Evolutionary conservation across 176 grass and related monocot species (phyloP), one percentile per base, ranked within the genome.

Genomic region (Puccinellia tenuiflora): DNA sequence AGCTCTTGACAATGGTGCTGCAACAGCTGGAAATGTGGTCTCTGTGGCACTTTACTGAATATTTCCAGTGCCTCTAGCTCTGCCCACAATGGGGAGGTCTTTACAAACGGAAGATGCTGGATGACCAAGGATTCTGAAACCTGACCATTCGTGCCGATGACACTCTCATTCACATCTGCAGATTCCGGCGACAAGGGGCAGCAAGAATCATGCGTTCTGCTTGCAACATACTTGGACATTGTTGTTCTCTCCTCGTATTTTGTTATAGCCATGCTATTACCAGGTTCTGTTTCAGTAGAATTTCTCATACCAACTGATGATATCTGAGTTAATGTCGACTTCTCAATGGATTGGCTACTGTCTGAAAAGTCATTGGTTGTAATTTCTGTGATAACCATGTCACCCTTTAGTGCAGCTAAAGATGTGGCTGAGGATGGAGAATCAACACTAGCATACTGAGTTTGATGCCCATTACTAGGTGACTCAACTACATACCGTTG

Each of bases 51-150:
- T 35, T 38, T 54, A 33, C 22, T 70, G 79, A 93, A 90, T 34
- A 93, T 68, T 43, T 93, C 85, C 85, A 90, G 83, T 66, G 83
- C 64, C 38, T 93, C 85, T 29, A 88, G 76, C 6, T 72, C 26
- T 80, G 85, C 66, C 92, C 92, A 94, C 24, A 91, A 4, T 11
- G 73, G 63, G 0, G 77, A 91, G 30, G 28, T 83, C 73, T 82
- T 94, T 34, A 54, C 26, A 30, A 94, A 91, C 34, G 92, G 92
- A 66, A 85, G 35, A 6, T 43, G 39, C 38, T 78, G 42, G 5
- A 78, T 30, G 57, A 40, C 75, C 8, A 54, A 63, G 52, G 86
- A 51, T 21, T 38, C 22, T 45, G 79, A 78, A 48, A 55, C 22
- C 12, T 3, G 76, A 78, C 63, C 76, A 29, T 21, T 50, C 16